These are phyloP conservation scores for Neofusicoccum sp. DNA, from an alignment of 2,329 filamentous ascomycete genomes.

Conservation along the genomic window DNA sequence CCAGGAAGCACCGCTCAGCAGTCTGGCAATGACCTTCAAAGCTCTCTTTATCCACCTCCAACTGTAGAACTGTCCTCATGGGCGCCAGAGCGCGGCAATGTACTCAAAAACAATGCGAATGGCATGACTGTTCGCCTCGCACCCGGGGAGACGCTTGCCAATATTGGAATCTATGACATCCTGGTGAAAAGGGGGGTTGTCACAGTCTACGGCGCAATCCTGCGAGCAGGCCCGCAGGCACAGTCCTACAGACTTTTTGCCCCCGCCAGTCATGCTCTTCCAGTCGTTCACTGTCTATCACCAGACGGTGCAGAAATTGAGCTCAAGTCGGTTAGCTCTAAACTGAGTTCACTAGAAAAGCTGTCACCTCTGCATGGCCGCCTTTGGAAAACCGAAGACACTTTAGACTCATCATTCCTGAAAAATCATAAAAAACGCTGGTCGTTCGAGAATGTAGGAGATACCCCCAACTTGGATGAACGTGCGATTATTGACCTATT, in stretches of 20 bases:
- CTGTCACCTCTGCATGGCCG: slow-evolving; percentile 66
- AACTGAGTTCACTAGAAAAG: slow-evolving; percentile 55
- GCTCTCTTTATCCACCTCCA: background rate
- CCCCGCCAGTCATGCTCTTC: slow-evolving; percentile 67
- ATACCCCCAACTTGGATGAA: background rate
- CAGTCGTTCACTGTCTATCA: slow-evolving; percentile 50
- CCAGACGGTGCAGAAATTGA: slow-evolving; percentile 53
- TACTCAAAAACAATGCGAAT: slow-evolving; percentile 24
- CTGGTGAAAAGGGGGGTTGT: slow-evolving; percentile 61
- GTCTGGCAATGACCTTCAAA: background rate
- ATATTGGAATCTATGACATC: slow-evolving; percentile 66
- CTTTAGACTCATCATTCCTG: slow-evolving; percentile 12
- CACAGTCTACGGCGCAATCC: slow-evolving; percentile 63
- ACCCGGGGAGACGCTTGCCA: slow-evolving; percentile 36
- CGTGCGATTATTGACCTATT: background rate
- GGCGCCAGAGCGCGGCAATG: background rate
- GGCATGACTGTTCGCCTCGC: slow-evolving; percentile 28
- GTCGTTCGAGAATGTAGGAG: slow-evolving; percentile 13
- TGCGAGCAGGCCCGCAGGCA: slow-evolving; percentile 47
- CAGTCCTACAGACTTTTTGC: slow-evolving; percentile 60
- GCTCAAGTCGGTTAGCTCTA: slow-evolving; percentile 47
- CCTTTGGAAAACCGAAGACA: slow-evolving; percentile 59
- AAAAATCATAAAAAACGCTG: slow-evolving; percentile 3
- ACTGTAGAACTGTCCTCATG: slow-evolving; percentile 11
- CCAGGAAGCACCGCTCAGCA: background rate